phyloP scores from a whole-genome alignment of 345 rosid genomes.

The Geranium brycei region DNA sequence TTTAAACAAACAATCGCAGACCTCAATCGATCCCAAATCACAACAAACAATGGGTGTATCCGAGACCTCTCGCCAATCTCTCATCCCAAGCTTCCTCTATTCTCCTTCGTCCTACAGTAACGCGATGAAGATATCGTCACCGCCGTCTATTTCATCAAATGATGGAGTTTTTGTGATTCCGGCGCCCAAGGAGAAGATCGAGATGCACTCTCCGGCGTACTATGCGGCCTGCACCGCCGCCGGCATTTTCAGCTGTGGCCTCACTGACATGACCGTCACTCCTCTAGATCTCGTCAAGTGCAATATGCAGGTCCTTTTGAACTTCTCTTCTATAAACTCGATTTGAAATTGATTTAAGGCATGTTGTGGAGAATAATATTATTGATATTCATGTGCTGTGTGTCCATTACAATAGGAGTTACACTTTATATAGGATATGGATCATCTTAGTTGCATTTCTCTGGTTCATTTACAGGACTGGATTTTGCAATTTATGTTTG shows the following conservation, averaged over 20 bases:
- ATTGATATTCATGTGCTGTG: too few species aligned
- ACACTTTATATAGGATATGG: too few species aligned
- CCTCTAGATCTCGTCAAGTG: constrained; percentile 34
- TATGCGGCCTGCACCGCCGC: constrained; percentile 27
- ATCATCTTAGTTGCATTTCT: too few species aligned
- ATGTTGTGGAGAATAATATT: too few species aligned
- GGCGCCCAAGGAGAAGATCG: constrained; percentile 19
- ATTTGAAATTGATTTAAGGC: too few species aligned
- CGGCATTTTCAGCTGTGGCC: constrained; percentile 27
- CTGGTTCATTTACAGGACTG: too few species aligned
- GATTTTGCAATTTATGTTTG: too few species aligned
- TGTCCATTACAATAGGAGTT: too few species aligned
- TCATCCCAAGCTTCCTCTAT: constrained; percentile 20
- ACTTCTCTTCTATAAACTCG: background rate
- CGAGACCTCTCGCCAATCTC: constrained; percentile 12
- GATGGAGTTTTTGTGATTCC: constrained; percentile 10
- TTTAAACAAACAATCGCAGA: too few species aligned
- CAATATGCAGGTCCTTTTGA: constrained; percentile 23
- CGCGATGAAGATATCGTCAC: background rate
- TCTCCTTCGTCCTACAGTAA: background rate
- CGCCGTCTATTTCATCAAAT: background rate
- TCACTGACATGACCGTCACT: constrained; percentile 25
- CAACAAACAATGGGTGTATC: constrained; percentile 14
- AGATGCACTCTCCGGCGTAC: constrained; percentile 26
- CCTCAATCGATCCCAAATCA: background rate